These are phyloP conservation scores for Talaromyces albobiverticillius DNA, from an alignment of 2,329 filamentous ascomycete genomes.

Conservation along the genomic window DNA sequence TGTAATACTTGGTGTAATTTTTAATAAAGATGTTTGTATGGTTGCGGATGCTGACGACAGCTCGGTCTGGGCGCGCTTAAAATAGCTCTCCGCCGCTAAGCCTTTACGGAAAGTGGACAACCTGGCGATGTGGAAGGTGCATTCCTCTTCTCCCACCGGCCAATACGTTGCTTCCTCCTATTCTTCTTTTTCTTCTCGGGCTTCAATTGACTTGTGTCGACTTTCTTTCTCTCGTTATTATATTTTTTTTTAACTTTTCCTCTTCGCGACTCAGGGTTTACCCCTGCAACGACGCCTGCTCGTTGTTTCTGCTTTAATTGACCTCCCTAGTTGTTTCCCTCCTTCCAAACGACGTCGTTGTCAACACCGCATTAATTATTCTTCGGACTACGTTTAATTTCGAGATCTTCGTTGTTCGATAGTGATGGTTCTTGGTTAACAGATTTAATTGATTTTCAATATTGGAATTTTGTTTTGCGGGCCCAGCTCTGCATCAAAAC, in stretches of 20 bases:
- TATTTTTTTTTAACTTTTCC: slow-evolving; percentile 5
- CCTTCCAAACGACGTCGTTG: background rate
- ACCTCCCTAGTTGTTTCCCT: background rate
- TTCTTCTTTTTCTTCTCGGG: slow-evolving; percentile 14
- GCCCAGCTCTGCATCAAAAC: background rate
- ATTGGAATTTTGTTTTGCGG: background rate
- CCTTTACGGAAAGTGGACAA: slow-evolving; percentile 12
- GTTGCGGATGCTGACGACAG: background rate
- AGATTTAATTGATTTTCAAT: background rate
- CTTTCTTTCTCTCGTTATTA: slow-evolving; percentile 14
- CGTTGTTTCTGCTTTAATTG: background rate
- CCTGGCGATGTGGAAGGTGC: slow-evolving; percentile 1
- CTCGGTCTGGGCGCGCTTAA: too few relatives aligned
- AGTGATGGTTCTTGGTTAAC: background rate
- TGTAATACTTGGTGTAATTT: too few relatives aligned
- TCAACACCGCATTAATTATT: background rate
- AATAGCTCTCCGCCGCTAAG: slow-evolving; percentile 9
- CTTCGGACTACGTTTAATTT: background rate
- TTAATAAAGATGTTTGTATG: background rate
- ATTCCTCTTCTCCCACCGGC: slow-evolving; percentile 1
- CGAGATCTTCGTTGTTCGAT: background rate
- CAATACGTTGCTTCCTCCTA: slow-evolving; percentile 7
- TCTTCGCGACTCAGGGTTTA: background rate
- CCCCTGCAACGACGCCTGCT: background rate
- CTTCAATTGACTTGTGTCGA: slow-evolving; percentile 5